Evolutionary conservation across 1,139 yeast species (phyloP), one percentile per base, ranked within the genome.

Genomic region (Komagataea norvegica): DNA sequence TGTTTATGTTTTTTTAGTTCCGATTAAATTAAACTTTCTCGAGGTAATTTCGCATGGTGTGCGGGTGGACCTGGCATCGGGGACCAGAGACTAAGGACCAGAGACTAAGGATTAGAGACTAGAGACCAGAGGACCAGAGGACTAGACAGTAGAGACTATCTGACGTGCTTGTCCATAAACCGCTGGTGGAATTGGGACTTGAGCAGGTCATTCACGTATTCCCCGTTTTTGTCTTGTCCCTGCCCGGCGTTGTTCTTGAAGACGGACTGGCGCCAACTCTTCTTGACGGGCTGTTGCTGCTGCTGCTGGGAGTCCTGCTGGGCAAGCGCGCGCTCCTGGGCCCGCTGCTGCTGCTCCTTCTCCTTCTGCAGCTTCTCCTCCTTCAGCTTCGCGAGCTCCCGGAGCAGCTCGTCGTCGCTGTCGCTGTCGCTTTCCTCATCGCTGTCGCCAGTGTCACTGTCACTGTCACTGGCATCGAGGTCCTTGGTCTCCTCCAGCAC

Each of bases 121-220:
- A n/a, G n/a, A n/a, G n/a, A n/a, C n/a, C n/a, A n/a, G n/a, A n/a
- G n/a, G n/a, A n/a, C n/a, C n/a, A 11, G 13, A 4, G 5, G 10
- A 11, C 8, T 7, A 10, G 15, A 22, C 17, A n/a, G 20, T 17
- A 11, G 7, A 31, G n/a, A 15, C 25, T 33, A 48, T 45, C 68
- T 67, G 13, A 86, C 65, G 52, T 76, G 83, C 51, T 77, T 79
- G 41, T 78, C 70, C 61, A 88, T 62, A 54, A 88, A 87, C 44
- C 76, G 71, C 46, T 75, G 69, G 56, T 88, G 95, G 48, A 74
- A 76, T 17, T 80, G 81, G 5, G 91, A 81, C 37, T 77, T 66
- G 17, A 82, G 57, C 43, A 85, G 65, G 51, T 85, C 85, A 44
- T 82, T 84, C 16, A 83, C 70, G 51, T 71, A 79, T n/a, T 58